A percentile compares a stretch with the other conserved stretches of the same genome.
Evolutionary conservation across 768 basidiomycete species (phyloP).

Genomic region (Scleroderma citrinum): DNA sequence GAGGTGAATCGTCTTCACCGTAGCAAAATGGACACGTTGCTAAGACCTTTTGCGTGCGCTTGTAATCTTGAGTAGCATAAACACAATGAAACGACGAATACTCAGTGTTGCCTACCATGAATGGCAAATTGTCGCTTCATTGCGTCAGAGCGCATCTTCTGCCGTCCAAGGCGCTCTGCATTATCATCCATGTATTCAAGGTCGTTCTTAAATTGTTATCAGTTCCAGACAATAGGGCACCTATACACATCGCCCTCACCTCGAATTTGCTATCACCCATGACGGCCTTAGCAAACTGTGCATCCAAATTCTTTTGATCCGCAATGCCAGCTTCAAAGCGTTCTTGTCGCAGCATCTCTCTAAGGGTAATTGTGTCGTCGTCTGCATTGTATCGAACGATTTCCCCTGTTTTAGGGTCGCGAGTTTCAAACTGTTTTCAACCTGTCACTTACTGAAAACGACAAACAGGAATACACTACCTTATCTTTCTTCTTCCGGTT

Average conservation of each 20-base stretch:
- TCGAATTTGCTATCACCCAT: conserved; percentile 85
- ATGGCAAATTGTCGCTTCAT: conserved; percentile 98
- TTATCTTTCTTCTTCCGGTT: conserved; percentile 79
- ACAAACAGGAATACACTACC: conserved; percentile 28
- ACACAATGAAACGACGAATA: not conserved
- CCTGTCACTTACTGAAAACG: conserved; percentile 1
- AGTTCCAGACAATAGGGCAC: not conserved
- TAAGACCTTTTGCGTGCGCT: conserved; percentile 85
- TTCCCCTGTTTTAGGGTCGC: conserved; percentile 87
- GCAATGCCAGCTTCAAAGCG: conserved; percentile 81
- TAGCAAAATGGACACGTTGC: conserved; percentile 85
- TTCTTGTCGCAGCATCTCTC: conserved; percentile 92
- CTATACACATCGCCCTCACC: conserved; percentile 37
- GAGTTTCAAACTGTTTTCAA: conserved; percentile 66
- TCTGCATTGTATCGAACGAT: conserved; percentile 85
- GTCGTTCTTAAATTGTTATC: conserved; percentile 49
- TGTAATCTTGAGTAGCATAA: conserved; percentile 62
- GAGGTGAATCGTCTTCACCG: conserved; percentile 86
- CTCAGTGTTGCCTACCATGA: conserved; percentile 52
- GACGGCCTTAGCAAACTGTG: conserved; percentile 82
- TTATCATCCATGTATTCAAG: conserved; percentile 97
- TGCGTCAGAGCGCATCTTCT: conserved; percentile 94
- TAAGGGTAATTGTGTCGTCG: conserved; percentile 80
- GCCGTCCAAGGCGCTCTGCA: conserved; percentile 83
- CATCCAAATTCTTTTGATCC: conserved; percentile 90